These are phyloP conservation scores for Euphorbia celastroides DNA, from an alignment of 441 rosid genomes.

Conservation along the genomic window DNA sequence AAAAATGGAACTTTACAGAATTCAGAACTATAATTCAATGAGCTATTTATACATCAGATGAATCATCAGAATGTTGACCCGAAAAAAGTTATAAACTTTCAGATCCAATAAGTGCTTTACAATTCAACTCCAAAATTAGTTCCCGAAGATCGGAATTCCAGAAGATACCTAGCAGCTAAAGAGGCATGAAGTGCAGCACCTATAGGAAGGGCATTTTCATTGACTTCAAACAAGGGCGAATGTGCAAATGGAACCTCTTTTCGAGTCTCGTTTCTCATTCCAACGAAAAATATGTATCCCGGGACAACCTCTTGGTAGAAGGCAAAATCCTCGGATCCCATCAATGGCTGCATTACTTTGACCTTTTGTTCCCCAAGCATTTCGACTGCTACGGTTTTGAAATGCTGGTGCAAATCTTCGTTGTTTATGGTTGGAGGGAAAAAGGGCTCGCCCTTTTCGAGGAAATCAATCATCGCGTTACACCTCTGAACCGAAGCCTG, in stretches of 20 bases:
- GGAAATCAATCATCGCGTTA: constrained; percentile 56
- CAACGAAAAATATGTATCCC: constrained; percentile 61
- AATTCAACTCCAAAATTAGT: constrained; percentile 38
- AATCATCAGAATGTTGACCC: constrained; percentile 5
- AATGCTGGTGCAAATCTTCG: constrained; percentile 47
- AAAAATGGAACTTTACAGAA: neutral
- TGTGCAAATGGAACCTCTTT: constrained; percentile 37
- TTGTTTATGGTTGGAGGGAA: constrained; percentile 69
- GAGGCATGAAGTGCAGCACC: constrained; percentile 95
- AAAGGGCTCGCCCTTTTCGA: constrained; percentile 33
- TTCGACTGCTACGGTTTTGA: constrained; percentile 50
- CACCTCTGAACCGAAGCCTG: constrained; percentile 92
- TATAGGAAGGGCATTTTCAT: constrained; percentile 68
- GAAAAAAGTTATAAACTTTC: neutral
- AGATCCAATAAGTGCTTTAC: constrained; percentile 19
- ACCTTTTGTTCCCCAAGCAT: constrained; percentile 56
- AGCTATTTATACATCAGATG: constrained; percentile 5
- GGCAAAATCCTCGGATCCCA: constrained; percentile 93
- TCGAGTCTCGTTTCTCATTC: constrained; percentile 48
- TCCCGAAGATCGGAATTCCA: constrained; percentile 28
- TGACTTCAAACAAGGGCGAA: constrained; percentile 56
- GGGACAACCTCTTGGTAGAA: constrained; percentile 75
- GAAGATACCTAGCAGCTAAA: constrained; percentile 60
- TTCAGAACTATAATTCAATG: neutral
- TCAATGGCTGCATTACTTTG: constrained; percentile 54